phyloP scores from a whole-genome alignment of 371 early-diverging fungal genomes.

The Homolaphlyctis polyrhiza region DNA sequence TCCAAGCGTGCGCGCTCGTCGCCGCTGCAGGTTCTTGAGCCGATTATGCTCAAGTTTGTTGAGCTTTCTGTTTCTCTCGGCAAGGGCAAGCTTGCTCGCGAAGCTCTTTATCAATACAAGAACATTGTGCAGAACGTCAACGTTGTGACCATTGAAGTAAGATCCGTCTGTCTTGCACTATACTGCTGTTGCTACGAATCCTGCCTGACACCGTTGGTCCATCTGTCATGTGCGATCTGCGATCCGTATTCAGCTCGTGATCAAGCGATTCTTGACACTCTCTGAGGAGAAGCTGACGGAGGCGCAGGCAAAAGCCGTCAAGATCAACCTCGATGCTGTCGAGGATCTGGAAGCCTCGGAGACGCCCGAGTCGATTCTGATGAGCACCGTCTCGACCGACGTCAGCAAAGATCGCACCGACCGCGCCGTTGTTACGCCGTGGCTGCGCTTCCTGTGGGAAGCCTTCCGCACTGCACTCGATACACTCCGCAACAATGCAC shows the following conservation, averaged over 20 bases:
- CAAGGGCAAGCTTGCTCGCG: slow-evolving; percentile 89
- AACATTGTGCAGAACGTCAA: slow-evolving; percentile 93
- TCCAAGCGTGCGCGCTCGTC: slow-evolving; percentile 81
- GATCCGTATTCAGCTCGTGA: slow-evolving; percentile 54
- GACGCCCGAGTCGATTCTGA: slow-evolving; percentile 93
- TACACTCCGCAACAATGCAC: slow-evolving; percentile 91
- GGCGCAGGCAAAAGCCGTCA: slow-evolving; percentile 90
- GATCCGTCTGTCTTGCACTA: neutral
- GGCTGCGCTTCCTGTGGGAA: slow-evolving; percentile 98
- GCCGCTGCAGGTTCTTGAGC: slow-evolving; percentile 76
- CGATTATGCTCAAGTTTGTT: slow-evolving; percentile 87
- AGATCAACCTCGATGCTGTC: slow-evolving; percentile 61
- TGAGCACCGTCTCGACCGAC: slow-evolving; percentile 91
- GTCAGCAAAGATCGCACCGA: slow-evolving; percentile 93
- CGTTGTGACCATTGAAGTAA: slow-evolving; percentile 83
- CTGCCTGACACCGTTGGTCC: neutral
- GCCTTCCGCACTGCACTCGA: slow-evolving; percentile 94
- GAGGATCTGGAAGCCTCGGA: slow-evolving; percentile 95
- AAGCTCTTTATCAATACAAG: slow-evolving; percentile 93
- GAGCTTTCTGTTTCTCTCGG: slow-evolving; percentile 85
- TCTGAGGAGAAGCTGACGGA: slow-evolving; percentile 83
- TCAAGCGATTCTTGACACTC: slow-evolving; percentile 78
- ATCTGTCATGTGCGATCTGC: neutral
- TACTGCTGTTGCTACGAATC: neutral
- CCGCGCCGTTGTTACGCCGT: slow-evolving; percentile 94